Base-by-base conservation (phyloP, 2,329 filamentous ascomycete species). In the Chrysosporium keratinophilum region DNA sequence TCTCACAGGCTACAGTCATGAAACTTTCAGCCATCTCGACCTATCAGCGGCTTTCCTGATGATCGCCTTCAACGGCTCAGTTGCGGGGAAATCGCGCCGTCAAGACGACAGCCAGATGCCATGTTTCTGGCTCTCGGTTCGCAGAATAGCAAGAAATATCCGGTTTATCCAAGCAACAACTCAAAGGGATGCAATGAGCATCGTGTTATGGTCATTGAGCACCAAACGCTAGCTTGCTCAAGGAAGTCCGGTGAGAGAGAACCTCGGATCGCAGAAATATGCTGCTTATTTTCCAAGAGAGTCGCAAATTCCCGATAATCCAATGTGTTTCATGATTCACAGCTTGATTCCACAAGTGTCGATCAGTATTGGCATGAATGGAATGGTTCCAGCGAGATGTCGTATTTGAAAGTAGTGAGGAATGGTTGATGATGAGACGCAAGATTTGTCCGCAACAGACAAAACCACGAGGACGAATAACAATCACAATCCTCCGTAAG, bases 361-460 rank as follows among this genome's bases (percentile, higher is more conserved):
- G 45, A 48, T 48, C 45, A 48, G 17, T 39, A 37, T 20, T 31
- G 33, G 45, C 45, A 48, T 31, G 17, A 34, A 14, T 48, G 45
- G 45, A 34, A 48, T 48, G 45, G 45, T 48, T 37, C 45, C 45
- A 48, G 45, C 45, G 37, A 39, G 31, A 19, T 37, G 45, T 48
- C 33, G 15, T 34, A 48, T 48, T 48, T 10, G n/a, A 48, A 31
- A 34, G 45, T 48, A 17, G 19, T 11, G 3, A 7, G 9, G 19
- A 12, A 43, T 34, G 43, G 23, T 42, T 42, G 40, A 42, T 17
- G 40, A 15, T 40, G 37, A 15, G 40, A 42, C 40, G 2, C 40
- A 14, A 42, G n/a, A 19, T 19, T 10, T 19, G 2, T 19, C 23
- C 23, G 23, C 7, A 7, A 4, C 23, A 7, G 7, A 28, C 3